Evolutionary conservation across 768 basidiomycete genomes (phyloP), one percentile per base, ranked within the genome.

Genomic region (Mycena pura): DNA sequence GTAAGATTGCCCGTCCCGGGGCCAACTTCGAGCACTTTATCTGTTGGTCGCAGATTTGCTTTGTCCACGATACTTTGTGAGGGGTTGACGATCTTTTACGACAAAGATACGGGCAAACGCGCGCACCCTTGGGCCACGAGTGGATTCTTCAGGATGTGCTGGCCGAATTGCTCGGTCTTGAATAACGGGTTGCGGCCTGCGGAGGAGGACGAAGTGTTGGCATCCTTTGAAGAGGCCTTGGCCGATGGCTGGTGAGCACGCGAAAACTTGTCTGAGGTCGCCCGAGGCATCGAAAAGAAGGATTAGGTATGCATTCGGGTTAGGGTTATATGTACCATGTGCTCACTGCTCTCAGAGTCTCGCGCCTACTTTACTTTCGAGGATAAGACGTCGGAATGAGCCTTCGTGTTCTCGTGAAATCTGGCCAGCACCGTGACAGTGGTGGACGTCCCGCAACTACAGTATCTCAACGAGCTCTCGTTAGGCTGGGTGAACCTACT

Each of bases 1-100:
- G 97, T 98, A 70, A 99, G 75, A 73, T 99, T 99, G 65, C 97
- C 96, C 8, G 96, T 98, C 76, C 96, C 96, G 13, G 96, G 96
- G 70, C 96, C 96, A 46, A 99, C 95, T 78, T 99, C 96, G 48
- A 99, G 87, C 31, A 99, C 95, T 69, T 93, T 91, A 76, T 99
- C 96, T 17, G 96, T 96, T 1, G 95, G 92, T 62, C 91, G 90
- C 38, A 99, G 79, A 70, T 92, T 93, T 1, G 96, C 96, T 90
- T 97, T 77, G 86, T 65, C 64, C 15, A 65, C 64, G n/a, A 65
- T 65, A 29, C 63, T n/a, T 64, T 56, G 32, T 25, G 15, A 17
- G 9, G n/a, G 34, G 9, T 53, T 50, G 17, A 49, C 40, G 25
- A 41, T 15, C 17, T 32, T 51, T 9, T 36, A 29, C 8, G 13